phyloP scores from a whole-genome alignment of 2,329 filamentous ascomycete genomes.

The Tolypocladium capitatum region DNA sequence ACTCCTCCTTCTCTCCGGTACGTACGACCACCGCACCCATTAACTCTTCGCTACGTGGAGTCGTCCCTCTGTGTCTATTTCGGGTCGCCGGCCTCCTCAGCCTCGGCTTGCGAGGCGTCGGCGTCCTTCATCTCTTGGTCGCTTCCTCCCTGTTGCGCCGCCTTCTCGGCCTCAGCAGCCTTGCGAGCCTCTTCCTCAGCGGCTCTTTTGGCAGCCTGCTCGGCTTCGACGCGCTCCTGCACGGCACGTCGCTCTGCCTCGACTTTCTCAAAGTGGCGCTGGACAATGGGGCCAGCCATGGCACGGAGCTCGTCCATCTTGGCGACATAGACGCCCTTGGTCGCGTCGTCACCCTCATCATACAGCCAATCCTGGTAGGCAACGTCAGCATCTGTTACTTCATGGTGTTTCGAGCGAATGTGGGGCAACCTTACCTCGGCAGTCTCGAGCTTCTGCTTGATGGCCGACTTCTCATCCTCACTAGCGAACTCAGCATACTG shows the following conservation, averaged over 20 bases:
- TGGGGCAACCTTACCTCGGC: slow-evolving; percentile 58
- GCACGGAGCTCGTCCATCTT: slow-evolving; percentile 94
- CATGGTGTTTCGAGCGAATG: neutral
- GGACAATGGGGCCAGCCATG: slow-evolving; percentile 79
- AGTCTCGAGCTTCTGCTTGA: slow-evolving; percentile 69
- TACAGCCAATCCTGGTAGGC: slow-evolving; percentile 84
- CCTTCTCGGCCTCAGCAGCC: slow-evolving; percentile 37
- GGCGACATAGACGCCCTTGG: slow-evolving; percentile 83
- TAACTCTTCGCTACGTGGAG: neutral
- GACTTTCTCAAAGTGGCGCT: slow-evolving; percentile 90
- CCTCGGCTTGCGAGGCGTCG: slow-evolving; percentile 38
- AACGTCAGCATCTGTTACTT: slow-evolving; percentile 3
- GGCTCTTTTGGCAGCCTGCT: slow-evolving; percentile 62
- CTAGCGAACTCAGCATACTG: slow-evolving; percentile 78
- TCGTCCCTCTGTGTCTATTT: slow-evolving; percentile 16
- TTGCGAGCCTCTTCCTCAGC: slow-evolving; percentile 43
- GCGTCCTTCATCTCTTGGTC: slow-evolving; percentile 54
- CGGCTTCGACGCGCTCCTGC: slow-evolving; percentile 65
- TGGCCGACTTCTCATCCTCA: slow-evolving; percentile 82
- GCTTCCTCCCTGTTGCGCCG: slow-evolving; percentile 30
- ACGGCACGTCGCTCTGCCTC: slow-evolving; percentile 72
- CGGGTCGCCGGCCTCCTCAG: slow-evolving; percentile 27
- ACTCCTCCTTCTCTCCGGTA: neutral
- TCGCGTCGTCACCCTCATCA: slow-evolving; percentile 88
- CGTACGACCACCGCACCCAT: slow-evolving; percentile 4